A percentile compares a stretch with the other conserved stretches of the same genome.
These are phyloP conservation scores for Coemansia umbellata DNA, from an alignment of 192 early-diverging fungal genomes.

Conservation along the genomic window DNA sequence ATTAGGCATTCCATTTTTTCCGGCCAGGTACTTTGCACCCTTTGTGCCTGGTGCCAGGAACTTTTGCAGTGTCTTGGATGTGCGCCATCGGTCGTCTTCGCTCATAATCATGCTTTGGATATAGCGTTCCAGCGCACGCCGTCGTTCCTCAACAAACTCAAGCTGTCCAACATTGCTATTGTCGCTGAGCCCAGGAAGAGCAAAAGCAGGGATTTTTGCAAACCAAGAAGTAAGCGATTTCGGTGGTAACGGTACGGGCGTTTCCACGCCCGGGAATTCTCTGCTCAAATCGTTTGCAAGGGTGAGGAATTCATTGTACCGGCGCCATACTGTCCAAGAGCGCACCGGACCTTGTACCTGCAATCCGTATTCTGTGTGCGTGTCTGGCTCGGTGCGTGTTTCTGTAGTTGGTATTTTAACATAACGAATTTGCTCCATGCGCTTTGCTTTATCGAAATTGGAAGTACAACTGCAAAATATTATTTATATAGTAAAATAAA, in stretches of 20 bases:
- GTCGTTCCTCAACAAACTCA: conserved; percentile 64
- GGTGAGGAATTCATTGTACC: conserved; percentile 76
- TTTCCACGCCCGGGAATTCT: conserved; percentile 62
- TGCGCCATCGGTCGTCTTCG: conserved; percentile 74
- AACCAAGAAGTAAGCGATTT: conserved; percentile 67
- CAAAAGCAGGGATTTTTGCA: conserved; percentile 19
- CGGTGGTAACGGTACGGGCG: conserved; percentile 65
- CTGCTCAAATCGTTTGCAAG: conserved; percentile 60
- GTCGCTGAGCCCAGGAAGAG: conserved; percentile 7
- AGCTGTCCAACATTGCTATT: conserved; percentile 2
- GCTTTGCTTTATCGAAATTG: neutral
- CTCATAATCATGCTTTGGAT: conserved; percentile 66
- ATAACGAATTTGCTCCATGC: conserved; percentile 52
- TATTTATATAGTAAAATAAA: too few relatives aligned
- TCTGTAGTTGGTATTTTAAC: conserved; percentile 44
- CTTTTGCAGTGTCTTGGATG: conserved; percentile 64
- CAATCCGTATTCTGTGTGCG: conserved; percentile 70
- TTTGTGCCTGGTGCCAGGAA: conserved; percentile 59
- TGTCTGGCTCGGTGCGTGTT: conserved; percentile 41
- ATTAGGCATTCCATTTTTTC: conserved; percentile 19
- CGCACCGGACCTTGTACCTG: conserved; percentile 72
- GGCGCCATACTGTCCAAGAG: conserved; percentile 85
- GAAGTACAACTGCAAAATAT: too few relatives aligned
- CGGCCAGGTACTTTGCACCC: conserved; percentile 54
- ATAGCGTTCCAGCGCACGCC: conserved; percentile 74